Base-by-base conservation (phyloP, 2,329 filamentous ascomycete species). In the Monosporascus sp. region DNA sequence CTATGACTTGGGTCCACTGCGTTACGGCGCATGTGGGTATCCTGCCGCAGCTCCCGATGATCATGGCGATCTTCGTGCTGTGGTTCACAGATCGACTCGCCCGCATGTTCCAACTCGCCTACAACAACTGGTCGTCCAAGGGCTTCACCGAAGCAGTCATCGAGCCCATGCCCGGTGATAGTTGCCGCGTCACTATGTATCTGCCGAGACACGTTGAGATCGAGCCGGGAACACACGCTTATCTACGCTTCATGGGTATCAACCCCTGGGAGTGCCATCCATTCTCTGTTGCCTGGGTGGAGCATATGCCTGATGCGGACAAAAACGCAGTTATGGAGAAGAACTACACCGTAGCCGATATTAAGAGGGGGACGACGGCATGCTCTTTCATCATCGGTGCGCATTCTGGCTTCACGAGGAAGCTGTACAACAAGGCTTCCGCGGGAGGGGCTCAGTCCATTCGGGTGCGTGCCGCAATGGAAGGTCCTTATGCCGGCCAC, bases 331-430 rank as follows among this genome's bases (percentile, higher is more conserved):
- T 73, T 18, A 68, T 72, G 56, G 73, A 75, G 52, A 71, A 72
- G 44, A 63, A 66, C n/a, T 39, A 54, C 15, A 63, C 52, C 39
- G 50, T 48, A 7, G 58, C 60, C 44, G 55, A 60, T 9, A 59
- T 64, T 14, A 58, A 55, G 44, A 58, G 51, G 9, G 68, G 72
- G 51, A 74, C 70, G 5, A 83, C 81, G 0, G 73, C 75, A 20
- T 82, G 96, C 55, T 91, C 88, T 0, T 89, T 97, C 63, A 78
- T 97, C 62, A 87, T 97, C 60, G 89, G 90, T 56, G 89, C 91
- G 27, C 88, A 94, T 55, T 92, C 88, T 0, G 93, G 93, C 31
- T 87, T 96, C 73, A 97, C 94, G 7, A 84, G 90, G 63, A 84
- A 84, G 62, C 82, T 97, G 3, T 95, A 84, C 75, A 76, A 88